A percentile compares a stretch with the other conserved stretches of the same genome.
Conservation (phyloP, 169 alveolate genomes). For the Eimeria zaria region DNA sequence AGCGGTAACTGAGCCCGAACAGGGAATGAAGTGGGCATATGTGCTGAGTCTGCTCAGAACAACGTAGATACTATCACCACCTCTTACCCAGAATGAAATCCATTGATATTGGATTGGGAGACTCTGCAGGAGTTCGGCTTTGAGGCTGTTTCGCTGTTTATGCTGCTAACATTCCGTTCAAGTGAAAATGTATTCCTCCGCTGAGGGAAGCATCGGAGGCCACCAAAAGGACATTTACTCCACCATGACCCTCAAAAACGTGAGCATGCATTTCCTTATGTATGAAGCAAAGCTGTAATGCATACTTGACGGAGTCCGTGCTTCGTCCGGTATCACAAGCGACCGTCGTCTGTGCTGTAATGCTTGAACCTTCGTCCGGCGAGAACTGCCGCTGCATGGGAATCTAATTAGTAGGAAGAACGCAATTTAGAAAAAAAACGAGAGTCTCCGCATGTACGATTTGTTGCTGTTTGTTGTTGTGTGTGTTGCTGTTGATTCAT, state of each 20-base stretch:
- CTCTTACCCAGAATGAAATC: background rate
- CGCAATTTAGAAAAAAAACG: background rate
- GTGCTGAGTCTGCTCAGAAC: background rate
- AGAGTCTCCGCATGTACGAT: background rate
- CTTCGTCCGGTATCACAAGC: background rate
- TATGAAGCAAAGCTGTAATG: background rate
- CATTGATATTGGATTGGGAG: background rate
- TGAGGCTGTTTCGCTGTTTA: background rate
- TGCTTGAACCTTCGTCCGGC: background rate
- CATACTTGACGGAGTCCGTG: background rate
- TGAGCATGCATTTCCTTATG: background rate
- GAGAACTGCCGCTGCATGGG: background rate
- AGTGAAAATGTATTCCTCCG: background rate
- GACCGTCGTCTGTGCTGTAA: background rate
- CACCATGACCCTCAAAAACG: background rate
- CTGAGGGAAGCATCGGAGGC: background rate
- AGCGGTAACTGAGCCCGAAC: background rate
- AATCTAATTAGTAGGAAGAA: background rate
- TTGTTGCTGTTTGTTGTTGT: too few species aligned
- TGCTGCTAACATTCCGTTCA: background rate
- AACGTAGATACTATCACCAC: background rate
- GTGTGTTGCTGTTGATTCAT: too few species aligned
- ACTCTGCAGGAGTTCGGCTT: background rate
- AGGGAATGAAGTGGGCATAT: background rate
- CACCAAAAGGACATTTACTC: background rate